These are phyloP conservation scores for Musa schizocarpa DNA, from an alignment of 176 grass and related monocot species.

Conservation along the genomic window DNA sequence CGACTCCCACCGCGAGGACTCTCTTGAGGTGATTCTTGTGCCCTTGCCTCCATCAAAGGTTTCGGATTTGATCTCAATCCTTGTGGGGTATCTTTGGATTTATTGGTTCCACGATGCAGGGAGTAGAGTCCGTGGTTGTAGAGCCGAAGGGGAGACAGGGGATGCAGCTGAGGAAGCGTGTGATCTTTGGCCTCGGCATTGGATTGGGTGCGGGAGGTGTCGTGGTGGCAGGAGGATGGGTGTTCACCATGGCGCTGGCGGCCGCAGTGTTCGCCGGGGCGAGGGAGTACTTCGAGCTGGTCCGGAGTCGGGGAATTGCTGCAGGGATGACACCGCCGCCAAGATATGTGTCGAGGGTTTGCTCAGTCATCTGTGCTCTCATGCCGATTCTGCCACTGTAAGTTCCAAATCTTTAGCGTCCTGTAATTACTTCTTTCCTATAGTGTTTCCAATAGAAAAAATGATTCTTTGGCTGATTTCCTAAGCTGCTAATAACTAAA, in stretches of 20 bases:
- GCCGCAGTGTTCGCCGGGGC: conserved; percentile 41
- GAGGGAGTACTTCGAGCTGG: conserved; percentile 78
- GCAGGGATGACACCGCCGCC: conserved; percentile 15
- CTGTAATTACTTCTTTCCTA: too few relatives aligned
- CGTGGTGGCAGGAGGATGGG: conserved; percentile 64
- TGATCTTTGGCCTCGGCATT: conserved; percentile 68
- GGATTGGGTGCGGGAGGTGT: conserved; percentile 68
- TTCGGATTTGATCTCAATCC: background rate
- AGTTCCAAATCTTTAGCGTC: background rate
- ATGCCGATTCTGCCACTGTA: conserved; percentile 16
- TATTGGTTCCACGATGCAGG: background rate
- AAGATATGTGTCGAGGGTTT: conserved; percentile 18
- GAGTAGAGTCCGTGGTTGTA: background rate
- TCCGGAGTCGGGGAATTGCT: conserved; percentile 40
- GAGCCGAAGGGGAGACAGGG: conserved; percentile 16
- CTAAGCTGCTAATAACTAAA: too few relatives aligned
- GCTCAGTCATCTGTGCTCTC: conserved; percentile 11
- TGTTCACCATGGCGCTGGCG: conserved; percentile 47
- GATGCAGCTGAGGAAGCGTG: conserved; percentile 49
- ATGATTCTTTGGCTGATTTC: too few relatives aligned
- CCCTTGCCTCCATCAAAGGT: background rate
- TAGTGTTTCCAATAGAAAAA: too few relatives aligned
- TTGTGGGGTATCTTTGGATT: background rate
- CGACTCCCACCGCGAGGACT: background rate
- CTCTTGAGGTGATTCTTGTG: background rate